These are phyloP conservation scores for Euphorbia tirucalli DNA, from an alignment of 345 rosid species.

Conservation along the genomic window DNA sequence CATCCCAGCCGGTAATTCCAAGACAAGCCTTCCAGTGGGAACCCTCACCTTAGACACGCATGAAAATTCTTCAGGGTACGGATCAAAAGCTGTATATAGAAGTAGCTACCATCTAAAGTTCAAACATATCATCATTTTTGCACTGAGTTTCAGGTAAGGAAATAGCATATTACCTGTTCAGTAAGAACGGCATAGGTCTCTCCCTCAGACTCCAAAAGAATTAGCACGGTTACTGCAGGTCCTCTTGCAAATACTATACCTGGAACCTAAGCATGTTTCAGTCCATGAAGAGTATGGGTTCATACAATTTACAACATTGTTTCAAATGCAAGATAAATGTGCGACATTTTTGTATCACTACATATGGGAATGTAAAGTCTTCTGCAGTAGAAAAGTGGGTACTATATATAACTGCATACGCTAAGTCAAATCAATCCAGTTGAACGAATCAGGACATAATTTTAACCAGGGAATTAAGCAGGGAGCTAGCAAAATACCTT, in stretches of 20 bases:
- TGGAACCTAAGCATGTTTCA: slow-evolving; percentile 66
- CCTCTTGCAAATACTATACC: slow-evolving; percentile 97
- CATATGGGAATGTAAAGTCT: too few relatives aligned
- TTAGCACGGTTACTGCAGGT: slow-evolving; percentile 81
- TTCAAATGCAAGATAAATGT: neutral
- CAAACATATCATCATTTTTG: slow-evolving; percentile 8
- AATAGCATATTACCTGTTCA: slow-evolving; percentile 61
- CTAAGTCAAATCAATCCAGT: neutral
- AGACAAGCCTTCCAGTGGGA: slow-evolving; percentile 68
- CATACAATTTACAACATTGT: neutral
- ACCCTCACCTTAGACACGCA: slow-evolving; percentile 66
- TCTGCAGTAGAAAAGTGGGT: neutral
- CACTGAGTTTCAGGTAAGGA: neutral
- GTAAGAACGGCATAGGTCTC: slow-evolving; percentile 81
- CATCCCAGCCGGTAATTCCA: slow-evolving; percentile 99
- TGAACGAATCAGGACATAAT: neutral
- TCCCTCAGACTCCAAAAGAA: slow-evolving; percentile 69
- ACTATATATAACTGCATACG: neutral
- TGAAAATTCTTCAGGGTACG: slow-evolving; percentile 7
- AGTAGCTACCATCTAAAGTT: neutral
- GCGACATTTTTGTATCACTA: too few relatives aligned
- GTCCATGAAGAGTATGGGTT: slow-evolving; percentile 18
- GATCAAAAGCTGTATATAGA: neutral
- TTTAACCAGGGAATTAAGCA: neutral
- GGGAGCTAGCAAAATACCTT: slow-evolving; percentile 52